phyloP scores from a whole-genome alignment of 352 stramenopile species.

The Thalassiosira livingstoniorum region DNA sequence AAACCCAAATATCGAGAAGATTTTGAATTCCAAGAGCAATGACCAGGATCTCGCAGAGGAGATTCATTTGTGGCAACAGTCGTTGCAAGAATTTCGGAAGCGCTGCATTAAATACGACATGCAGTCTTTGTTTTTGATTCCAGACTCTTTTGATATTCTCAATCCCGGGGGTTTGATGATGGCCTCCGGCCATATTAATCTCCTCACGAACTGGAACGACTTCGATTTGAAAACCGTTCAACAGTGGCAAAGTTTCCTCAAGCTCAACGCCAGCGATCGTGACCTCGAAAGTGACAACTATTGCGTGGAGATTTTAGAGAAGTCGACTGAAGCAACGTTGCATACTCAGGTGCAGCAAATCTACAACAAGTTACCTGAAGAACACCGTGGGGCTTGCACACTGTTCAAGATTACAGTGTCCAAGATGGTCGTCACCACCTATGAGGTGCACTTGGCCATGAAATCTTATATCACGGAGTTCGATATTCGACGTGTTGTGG shows the following conservation, averaged over 20 bases:
- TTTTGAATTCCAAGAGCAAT: background rate
- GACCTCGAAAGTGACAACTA: background rate
- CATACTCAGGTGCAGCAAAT: background rate
- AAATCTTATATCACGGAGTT: background rate
- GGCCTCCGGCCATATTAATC: background rate
- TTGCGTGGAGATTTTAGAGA: background rate
- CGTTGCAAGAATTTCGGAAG: background rate
- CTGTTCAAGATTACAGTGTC: background rate
- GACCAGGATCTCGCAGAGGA: background rate
- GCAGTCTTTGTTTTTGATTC: background rate
- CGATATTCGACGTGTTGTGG: background rate
- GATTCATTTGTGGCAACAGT: background rate
- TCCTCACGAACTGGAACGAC: background rate
- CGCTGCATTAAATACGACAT: background rate
- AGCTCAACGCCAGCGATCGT: background rate
- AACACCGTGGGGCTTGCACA: background rate
- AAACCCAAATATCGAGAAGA: background rate
- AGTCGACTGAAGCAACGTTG: background rate
- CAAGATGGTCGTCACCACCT: background rate
- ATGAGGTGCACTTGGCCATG: background rate
- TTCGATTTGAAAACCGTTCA: background rate
- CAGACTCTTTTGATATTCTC: background rate
- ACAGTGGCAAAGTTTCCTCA: background rate
- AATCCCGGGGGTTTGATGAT: background rate
- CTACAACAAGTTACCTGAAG: background rate